phyloP scores from a whole-genome alignment of 805 yeast genomes.

The Starmerella gropengiesseri region DNA sequence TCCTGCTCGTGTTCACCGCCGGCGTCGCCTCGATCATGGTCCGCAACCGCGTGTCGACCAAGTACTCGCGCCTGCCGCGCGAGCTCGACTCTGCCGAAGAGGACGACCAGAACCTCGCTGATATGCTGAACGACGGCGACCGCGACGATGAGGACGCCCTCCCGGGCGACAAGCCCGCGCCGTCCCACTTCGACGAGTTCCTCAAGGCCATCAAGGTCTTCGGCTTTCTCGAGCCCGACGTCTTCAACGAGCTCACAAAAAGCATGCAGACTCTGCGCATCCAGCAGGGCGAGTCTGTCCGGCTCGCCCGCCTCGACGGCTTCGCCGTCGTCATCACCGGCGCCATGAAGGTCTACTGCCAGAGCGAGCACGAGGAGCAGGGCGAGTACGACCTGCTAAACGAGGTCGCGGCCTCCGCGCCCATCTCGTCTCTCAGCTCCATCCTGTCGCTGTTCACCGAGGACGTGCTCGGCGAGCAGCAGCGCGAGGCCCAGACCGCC shows the following conservation, averaged over 20 bases:
- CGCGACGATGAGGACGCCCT: constrained; percentile 26
- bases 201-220: constrained; percentile 83
- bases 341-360: constrained; percentile 49
- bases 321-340: constrained; percentile 93
- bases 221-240: constrained; percentile 83
- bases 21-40: constrained; percentile 38
- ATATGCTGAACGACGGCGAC: constrained; percentile 32
- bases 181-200: constrained; percentile 78
- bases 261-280: constrained; percentile 82
- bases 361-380: constrained; percentile 29
- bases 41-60: constrained; percentile 52
- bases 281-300: constrained; percentile 62
- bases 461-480: constrained; percentile 27
- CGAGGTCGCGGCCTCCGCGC: constrained; percentile 72
- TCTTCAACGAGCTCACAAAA: constrained; percentile 84
- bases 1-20: constrained; percentile 26
- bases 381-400: constrained; percentile 64
- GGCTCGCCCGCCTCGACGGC: constrained; percentile 65
- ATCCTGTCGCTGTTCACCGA: constrained; percentile 65
- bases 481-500: constrained; percentile 7
- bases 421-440: constrained; percentile 71
- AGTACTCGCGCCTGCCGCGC: constrained; percentile 47
- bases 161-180: constrained; percentile 34
- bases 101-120: constrained; percentile 34
- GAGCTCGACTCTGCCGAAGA: constrained; percentile 28